Base-by-base conservation (phyloP, 1,284 basidiomycete genomes). In the Cystobasidium pallidum region DNA sequence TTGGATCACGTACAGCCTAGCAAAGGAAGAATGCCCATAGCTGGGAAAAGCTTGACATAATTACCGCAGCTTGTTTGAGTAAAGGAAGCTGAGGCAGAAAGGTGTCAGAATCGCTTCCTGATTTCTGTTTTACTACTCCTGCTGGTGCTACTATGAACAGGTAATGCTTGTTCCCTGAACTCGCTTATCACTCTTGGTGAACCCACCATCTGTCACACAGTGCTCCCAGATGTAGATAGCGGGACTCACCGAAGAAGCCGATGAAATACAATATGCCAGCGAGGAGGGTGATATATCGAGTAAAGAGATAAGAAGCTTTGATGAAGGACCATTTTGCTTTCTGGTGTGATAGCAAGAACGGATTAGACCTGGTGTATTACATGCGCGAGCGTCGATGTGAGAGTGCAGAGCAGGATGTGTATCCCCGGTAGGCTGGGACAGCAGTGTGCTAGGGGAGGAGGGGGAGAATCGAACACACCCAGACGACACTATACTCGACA, bases 221-320 rank as follows among this genome's bases (percentile, higher is more conserved):
- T 21, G 24, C 11, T 11, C 49, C 15, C 17, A 1, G 19, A 10
- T 15, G n/a, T 11, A 51, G 21, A 51, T 28, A 28, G 55, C 24
- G 11, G 17, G 2, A n/a, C 66, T 54, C 30, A 67, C 66, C 54
- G 54, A 67, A 67, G 39, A 57, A 67, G 36, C 66, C 66, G 66
- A 67, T 58, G 39, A 67, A 67, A 36, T 41, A 67, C 19, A 67
- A 2, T 10, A 67, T 59, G 17, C 66, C 66, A 39, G 54, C 47
- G 32, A 67, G 13, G 10, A 58, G 21, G 51, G 66, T 59, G 28
- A 43, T 67, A 54, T 57, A 57, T 17, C 66, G 51, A 28, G 66
- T 67, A n/a, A 58, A 15, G 10, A 67, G 54, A 26, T 67, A 67
- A 17, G 66, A 36, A 28, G 32, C 28, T 26, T 67, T 67, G 26